Base-by-base conservation (phyloP, 2,329 filamentous ascomycete genomes). In the Acrocalymma vagum region DNA sequence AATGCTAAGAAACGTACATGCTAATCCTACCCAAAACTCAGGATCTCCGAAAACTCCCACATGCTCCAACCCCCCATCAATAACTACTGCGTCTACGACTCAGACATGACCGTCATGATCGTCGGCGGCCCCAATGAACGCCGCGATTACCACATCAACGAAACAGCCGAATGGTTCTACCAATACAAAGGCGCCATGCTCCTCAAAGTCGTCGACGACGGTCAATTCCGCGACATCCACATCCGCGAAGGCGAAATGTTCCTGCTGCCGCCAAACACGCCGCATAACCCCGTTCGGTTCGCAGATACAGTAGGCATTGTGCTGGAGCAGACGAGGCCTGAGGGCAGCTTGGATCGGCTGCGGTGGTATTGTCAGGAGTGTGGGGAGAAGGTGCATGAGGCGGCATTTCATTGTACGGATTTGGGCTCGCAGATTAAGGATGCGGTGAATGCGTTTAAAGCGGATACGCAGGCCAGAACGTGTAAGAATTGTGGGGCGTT, bases 141-240 rank as follows among this genome's bases (percentile, higher is more conserved):
- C 52, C 96, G 92, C 40, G 94, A 97, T 78, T 99, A 96, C 78
- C 94, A 97, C 80, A 93, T 97, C 81, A 97, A 97, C 79, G 78
- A 85, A 60, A 97, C 93, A 0, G 85, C 94, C 9, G 94, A 97
- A 72, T 97, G 92, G 86, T 99, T 97, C 83, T 97, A 94, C 80
- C 93, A 97, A 73, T 85, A 96, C 81, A 85, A 86, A 61, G 94
- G 94, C 54, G 85, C 87, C 54, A 96, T 97, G 93, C 79, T 94
- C 42, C 86, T 99, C 57, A 95, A 95, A 69, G 88, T 94, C 11
- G 88, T 96, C 51, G 90, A 96, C 63, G 72, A 71, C 5, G 43
- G 76, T 62, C 45, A 74, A 31, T 95, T 95, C 73, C 81, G 84
- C 53, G 93, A 97, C 72, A 83, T 97, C 51, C 79, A 91, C 64